Evolutionary conservation across 2,329 filamentous ascomycete species (phyloP).

Genomic region (Claviceps quebecensis): DNA sequence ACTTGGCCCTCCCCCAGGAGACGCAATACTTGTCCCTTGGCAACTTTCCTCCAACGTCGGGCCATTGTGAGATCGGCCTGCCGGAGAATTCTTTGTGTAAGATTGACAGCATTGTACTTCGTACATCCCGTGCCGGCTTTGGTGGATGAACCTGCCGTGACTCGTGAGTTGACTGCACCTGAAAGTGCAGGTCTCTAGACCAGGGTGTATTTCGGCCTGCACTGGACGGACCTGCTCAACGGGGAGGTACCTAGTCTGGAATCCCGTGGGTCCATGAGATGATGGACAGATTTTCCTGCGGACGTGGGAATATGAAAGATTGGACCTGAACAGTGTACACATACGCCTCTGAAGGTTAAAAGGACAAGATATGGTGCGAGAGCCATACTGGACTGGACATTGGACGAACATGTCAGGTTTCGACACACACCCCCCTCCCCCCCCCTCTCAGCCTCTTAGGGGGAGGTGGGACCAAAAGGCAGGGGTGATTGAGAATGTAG

Average conservation of each 20-base stretch:
- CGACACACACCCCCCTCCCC: background rate
- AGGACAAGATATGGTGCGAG: background rate
- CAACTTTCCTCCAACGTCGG: background rate
- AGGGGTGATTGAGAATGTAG: conserved; percentile 3
- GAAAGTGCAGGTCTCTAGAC: conserved; percentile 1
- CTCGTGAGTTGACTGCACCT: background rate
- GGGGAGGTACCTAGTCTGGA: conserved; percentile 1
- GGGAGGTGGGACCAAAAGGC: conserved; percentile 1
- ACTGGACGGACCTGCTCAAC: conserved; percentile 1
- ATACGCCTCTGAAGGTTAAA: conserved; percentile 2
- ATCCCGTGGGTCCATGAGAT: conserved; percentile 3
- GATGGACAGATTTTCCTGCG: conserved; percentile 1
- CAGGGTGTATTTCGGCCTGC: conserved; percentile 3
- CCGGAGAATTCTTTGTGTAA: conserved; percentile 9
- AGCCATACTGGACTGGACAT: background rate
- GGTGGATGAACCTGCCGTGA: conserved; percentile 1
- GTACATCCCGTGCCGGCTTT: conserved; percentile 3
- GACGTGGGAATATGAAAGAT: conserved; percentile 5
- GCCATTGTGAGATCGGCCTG: conserved; percentile 1
- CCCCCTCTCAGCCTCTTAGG: background rate
- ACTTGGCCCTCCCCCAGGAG: background rate
- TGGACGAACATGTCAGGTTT: background rate
- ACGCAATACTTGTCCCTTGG: background rate
- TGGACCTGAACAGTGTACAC: background rate
- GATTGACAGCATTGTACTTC: conserved; percentile 3